Conservation (phyloP, 495 filamentous ascomycete genomes). For the Xylaria intraflava region DNA sequence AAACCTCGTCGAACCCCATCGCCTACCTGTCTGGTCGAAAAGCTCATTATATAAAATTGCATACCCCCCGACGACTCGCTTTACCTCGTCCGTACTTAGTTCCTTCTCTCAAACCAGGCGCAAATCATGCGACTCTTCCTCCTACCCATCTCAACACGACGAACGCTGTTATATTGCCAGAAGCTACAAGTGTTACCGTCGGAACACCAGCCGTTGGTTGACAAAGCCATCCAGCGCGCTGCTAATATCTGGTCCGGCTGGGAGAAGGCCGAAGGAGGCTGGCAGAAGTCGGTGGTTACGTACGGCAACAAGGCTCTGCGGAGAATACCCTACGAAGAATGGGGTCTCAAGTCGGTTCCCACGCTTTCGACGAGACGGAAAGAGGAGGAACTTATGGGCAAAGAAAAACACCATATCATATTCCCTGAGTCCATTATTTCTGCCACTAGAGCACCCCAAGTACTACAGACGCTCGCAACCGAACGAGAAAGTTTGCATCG, state of each 20-base stretch:
- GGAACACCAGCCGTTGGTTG: slow-evolving; percentile 48
- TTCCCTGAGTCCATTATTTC: slow-evolving; percentile 68
- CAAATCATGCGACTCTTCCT: slow-evolving; percentile 85
- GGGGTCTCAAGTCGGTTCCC: slow-evolving; percentile 90
- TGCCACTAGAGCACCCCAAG: slow-evolving; percentile 48
- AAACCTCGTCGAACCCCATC: no score
- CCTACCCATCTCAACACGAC: slow-evolving; percentile 84
- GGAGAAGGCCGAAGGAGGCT: slow-evolving; percentile 77
- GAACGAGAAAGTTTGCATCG: slow-evolving; percentile 74
- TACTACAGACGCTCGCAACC: slow-evolving; percentile 62
- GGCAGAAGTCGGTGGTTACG: slow-evolving; percentile 77
- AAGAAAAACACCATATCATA: slow-evolving; percentile 64
- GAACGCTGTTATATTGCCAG: slow-evolving; percentile 90
- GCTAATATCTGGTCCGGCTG: slow-evolving; percentile 72
- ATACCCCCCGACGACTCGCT: not conserved
- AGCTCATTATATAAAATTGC: no score
- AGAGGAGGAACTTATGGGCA: slow-evolving; percentile 55
- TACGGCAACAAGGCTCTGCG: slow-evolving; percentile 83
- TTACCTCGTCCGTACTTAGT: not conserved
- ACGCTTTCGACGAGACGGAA: slow-evolving; percentile 63
- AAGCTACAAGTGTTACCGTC: slow-evolving; percentile 47
- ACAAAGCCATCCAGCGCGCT: slow-evolving; percentile 60
- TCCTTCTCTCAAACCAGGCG: slow-evolving; percentile 12
- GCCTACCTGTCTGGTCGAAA: no score
- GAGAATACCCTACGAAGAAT: slow-evolving; percentile 93